These are phyloP conservation scores for Debaryomyces hansenii DNA, from an alignment of 805 yeast species.

Conservation along the genomic window DNA sequence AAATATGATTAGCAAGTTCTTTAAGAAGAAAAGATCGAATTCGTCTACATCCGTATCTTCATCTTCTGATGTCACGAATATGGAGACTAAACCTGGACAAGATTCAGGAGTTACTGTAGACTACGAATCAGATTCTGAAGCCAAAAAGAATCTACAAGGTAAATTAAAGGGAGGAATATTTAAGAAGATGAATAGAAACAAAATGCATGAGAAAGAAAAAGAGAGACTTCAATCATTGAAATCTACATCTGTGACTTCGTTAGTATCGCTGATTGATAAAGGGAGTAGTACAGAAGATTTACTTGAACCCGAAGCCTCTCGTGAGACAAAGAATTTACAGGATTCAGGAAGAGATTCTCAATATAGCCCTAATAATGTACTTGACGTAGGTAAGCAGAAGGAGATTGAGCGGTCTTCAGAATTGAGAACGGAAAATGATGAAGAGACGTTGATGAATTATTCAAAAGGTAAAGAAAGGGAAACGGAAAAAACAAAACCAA, in stretches of 20 bases:
- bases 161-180: conserved; percentile 9
- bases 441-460: neutral
- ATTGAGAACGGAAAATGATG: neutral
- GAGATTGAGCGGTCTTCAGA: neutral
- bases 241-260: neutral
- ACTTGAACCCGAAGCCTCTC: neutral
- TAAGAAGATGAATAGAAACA: conserved; percentile 5
- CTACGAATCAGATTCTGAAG: conserved; percentile 13
- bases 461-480: neutral
- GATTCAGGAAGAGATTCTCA: neutral
- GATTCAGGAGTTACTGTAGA: conserved; percentile 25
- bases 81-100: conserved; percentile 4
- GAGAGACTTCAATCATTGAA: neutral
- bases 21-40: conserved; percentile 34
- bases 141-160: conserved; percentile 15
- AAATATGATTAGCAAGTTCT: conserved; percentile 40
- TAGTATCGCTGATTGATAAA: neutral
- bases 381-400: neutral
- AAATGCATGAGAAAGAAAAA: conserved; percentile 1
- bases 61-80: conserved; percentile 1
- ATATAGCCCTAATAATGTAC: neutral
- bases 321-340: neutral
- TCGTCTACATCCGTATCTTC: conserved; percentile 9
- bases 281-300: neutral
- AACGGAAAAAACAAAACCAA: neutral